Evolutionary conservation across 2,329 filamentous ascomycete genomes (phyloP), one percentile per base, ranked within the genome.

Genomic region (Didymella lethalis): DNA sequence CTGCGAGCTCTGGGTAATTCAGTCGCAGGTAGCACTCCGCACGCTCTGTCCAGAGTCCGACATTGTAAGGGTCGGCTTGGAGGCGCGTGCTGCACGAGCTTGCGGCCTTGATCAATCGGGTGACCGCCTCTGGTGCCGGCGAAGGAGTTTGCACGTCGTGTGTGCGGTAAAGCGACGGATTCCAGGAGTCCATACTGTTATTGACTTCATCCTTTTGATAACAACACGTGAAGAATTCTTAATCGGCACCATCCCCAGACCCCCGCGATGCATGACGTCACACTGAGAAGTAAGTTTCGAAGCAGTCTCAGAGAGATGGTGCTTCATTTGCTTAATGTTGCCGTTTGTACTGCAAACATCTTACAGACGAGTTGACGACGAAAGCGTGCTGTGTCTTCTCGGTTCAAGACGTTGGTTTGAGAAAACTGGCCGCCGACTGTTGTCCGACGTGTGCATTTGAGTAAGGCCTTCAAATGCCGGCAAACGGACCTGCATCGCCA

Each of bases 1-100:
- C 66, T 10, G 66, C 69, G 12, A 76, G 64, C 51, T 75, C 73
- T 1, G 74, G 73, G 50, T 65, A 75, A 12, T 68, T 71, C n/a
- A 55, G 29, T 14, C 40, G 36, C 8, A 55, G 29, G 11, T 55
- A 38, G 6, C 16, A 11, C 2, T 29, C 23, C 29, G 53, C 53
- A n/a, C 53, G 46, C n/a, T 55, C 36, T 2, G 40, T 49, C 53
- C 53, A 55, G 8, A 49, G 23, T 14, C 2, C 29, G 10, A 46
- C 38, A 10, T 49, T 45, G 28, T 49, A 55, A 16, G 53, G 53
- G 23, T 55, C 45, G 16, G 38, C 18, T 4, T 55, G 14, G 14
- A 55, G 36, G 14, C 46, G 45, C 28, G 53, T 18, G 29, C 36
- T 49, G 53, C 45, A 43, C 31, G 40, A 36, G 29, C 28, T 41